A percentile compares a stretch with the other conserved stretches of the same genome.
Conservation (phyloP, 495 filamentous ascomycete genomes). For the Penicillium chermesinum region DNA sequence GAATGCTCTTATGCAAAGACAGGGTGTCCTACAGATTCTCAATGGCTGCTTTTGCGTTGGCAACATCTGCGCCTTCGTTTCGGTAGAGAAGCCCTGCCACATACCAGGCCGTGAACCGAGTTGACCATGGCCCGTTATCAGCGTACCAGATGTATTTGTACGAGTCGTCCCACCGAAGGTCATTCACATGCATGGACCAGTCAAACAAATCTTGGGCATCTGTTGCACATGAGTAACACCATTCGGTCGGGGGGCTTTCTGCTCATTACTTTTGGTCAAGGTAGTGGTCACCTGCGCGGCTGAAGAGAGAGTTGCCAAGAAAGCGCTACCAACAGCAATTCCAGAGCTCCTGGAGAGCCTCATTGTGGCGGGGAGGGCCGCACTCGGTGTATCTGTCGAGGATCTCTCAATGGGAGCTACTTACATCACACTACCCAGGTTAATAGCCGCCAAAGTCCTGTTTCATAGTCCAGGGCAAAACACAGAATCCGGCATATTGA, state of each 20-base stretch:
- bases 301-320: not conserved
- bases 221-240: not conserved
- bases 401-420: no score
- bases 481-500: no score
- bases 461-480: no score
- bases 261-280: not conserved
- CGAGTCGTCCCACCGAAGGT: conserved; percentile 23
- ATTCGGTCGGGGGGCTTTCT: not conserved
- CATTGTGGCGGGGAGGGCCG: no score
- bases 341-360: not conserved
- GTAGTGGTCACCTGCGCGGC: not conserved
- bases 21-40: conserved; percentile 17
- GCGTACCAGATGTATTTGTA: conserved; percentile 28
- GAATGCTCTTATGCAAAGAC: not conserved
- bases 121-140: conserved; percentile 27
- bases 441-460: no score
- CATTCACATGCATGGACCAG: conserved; percentile 26
- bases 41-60: conserved; percentile 26
- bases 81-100: conserved; percentile 22
- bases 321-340: not conserved
- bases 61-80: conserved; percentile 22
- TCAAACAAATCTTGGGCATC: conserved; percentile 27
- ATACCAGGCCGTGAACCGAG: conserved; percentile 30
- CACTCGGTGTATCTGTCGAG: no score
- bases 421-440: no score